Conservation (phyloP, 768 basidiomycete genomes). For the Favolaschia claudopus region DNA sequence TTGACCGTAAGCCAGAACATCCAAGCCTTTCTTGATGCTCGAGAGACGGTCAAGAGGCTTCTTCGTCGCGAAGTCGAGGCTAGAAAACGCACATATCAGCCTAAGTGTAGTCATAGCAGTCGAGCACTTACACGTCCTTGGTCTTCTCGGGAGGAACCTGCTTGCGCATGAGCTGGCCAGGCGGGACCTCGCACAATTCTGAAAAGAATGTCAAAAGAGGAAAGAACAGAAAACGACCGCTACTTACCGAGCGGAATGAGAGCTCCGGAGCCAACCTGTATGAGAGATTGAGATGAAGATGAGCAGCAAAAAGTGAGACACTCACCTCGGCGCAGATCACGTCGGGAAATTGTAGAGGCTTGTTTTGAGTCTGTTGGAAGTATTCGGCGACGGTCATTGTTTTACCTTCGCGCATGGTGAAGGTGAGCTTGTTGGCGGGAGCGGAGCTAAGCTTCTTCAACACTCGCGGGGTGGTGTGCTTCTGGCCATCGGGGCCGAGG, state of each 20-base stretch:
- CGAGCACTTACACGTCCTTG: constrained; percentile 48
- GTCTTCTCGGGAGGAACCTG: constrained; percentile 76
- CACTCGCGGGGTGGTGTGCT: constrained; percentile 47
- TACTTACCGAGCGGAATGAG: constrained; percentile 60
- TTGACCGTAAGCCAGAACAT: constrained; percentile 72
- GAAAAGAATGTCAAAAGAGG: background rate
- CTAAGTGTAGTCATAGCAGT: background rate
- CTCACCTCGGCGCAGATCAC: constrained; percentile 71
- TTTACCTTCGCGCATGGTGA: constrained; percentile 55
- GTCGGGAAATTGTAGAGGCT: constrained; percentile 64
- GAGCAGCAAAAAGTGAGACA: background rate
- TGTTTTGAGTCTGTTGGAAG: constrained; percentile 61
- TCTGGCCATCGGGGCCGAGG: constrained; percentile 11
- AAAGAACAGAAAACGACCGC: background rate
- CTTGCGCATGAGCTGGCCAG: constrained; percentile 78
- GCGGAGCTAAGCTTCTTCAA: constrained; percentile 55
- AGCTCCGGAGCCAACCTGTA: constrained; percentile 74
- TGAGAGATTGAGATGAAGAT: background rate
- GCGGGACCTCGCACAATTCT: constrained; percentile 68
- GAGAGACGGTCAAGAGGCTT: constrained; percentile 62
- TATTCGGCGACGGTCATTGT: constrained; percentile 59
- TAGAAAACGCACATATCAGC: background rate
- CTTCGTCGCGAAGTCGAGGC: constrained; percentile 72
- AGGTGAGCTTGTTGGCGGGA: constrained; percentile 50
- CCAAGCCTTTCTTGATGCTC: constrained; percentile 62